phyloP scores from a whole-genome alignment of 163 green algal genomes.

The Picocystis sp. region DNA sequence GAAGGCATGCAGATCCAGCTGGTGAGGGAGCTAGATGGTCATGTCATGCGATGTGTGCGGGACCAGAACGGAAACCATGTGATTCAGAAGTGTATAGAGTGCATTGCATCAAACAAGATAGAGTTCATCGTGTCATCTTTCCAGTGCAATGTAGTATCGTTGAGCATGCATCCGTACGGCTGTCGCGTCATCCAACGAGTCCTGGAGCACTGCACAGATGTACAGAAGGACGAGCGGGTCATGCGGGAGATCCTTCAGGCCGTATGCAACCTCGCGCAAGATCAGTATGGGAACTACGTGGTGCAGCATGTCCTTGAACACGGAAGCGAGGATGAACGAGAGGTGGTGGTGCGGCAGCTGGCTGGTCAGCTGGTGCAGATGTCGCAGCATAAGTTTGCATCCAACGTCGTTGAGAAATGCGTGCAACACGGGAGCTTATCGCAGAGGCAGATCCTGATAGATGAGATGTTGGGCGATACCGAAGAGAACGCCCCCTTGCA shows the following conservation, averaged over 20 bases:
- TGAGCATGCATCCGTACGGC: constrained; percentile 69
- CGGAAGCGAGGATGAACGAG: constrained; percentile 27
- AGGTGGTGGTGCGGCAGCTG: constrained; percentile 29
- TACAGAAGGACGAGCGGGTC: constrained; percentile 28
- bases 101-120: constrained; percentile 28
- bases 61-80: constrained; percentile 93
- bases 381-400: constrained; percentile 57
- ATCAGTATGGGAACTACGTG: constrained; percentile 85
- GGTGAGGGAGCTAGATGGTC: constrained; percentile 47
- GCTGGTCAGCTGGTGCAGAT: constrained; percentile 31
- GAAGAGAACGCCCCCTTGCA: constrained; percentile 31
- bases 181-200: constrained; percentile 79
- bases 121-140: constrained; percentile 52
- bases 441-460: constrained; percentile 50
- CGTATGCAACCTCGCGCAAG: constrained; percentile 33
- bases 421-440: constrained; percentile 40
- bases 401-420: constrained; percentile 86
- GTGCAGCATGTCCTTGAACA: constrained; percentile 64
- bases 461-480: constrained; percentile 32
- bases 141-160: constrained; percentile 33
- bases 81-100: constrained; percentile 78
- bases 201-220: constrained; percentile 59
- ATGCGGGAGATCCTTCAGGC: constrained; percentile 31
- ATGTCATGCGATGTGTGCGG: constrained; percentile 42
- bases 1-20: constrained; percentile 27